A percentile compares a stretch with the other conserved stretches of the same genome.
Conservation (phyloP, 257 asterid species). For the Solanum acaule region DNA sequence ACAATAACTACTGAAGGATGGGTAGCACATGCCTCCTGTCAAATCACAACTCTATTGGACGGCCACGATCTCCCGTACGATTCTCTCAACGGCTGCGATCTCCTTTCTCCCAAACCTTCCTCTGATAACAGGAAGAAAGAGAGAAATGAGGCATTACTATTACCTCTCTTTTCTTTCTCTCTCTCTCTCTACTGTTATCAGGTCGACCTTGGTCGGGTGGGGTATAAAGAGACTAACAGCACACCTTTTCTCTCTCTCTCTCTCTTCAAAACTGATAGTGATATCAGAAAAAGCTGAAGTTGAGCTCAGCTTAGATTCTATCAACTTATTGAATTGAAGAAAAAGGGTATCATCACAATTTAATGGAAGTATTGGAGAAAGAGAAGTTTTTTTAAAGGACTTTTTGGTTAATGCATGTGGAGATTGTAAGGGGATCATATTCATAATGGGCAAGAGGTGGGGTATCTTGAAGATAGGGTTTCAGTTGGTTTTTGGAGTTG, state of each 20-base stretch:
- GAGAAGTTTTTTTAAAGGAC: background rate
- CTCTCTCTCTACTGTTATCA: conserved; percentile 42
- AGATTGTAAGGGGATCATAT: background rate
- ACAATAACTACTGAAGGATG: conserved; percentile 92
- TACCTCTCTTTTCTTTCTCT: conserved; percentile 24
- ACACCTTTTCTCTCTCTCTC: background rate
- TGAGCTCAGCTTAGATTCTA: background rate
- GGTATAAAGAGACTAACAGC: conserved; percentile 2
- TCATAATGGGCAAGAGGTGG: conserved; percentile 7
- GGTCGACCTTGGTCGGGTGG: conserved; percentile 70
- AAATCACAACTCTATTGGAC: conserved; percentile 42
- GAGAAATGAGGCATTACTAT: background rate
- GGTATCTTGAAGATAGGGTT: conserved; percentile 12
- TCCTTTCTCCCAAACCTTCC: conserved; percentile 7
- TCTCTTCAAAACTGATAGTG: conserved; percentile 9
- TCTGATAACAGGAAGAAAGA: conserved; percentile 7
- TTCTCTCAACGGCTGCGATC: conserved; percentile 35
- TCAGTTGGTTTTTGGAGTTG: conserved; percentile 15
- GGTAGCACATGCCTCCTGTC: conserved; percentile 97
- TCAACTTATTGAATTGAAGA: background rate
- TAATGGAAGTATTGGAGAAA: conserved; percentile 22
- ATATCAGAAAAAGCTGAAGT: background rate
- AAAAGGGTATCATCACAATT: background rate
- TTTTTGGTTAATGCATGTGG: conserved; percentile 1
- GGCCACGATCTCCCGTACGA: conserved; percentile 51